Evolutionary conservation across 2,329 filamentous ascomycete species (phyloP).

Genomic region (Sarocladiaceae sp.): DNA sequence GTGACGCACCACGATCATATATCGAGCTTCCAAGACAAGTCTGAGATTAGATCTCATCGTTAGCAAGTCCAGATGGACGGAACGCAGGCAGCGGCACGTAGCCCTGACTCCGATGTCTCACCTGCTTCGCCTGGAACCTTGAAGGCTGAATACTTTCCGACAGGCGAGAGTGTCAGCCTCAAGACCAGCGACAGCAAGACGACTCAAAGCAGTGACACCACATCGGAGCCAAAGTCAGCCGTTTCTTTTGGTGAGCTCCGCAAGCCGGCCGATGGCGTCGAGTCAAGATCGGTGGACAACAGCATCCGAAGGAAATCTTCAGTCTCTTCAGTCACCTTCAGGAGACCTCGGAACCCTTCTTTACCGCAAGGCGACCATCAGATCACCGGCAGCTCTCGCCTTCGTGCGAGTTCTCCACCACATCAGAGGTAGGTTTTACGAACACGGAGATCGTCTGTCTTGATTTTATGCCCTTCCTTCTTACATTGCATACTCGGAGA

Average conservation of each 20-base stretch:
- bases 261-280: background rate
- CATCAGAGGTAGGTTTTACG: conserved; percentile 39
- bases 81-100: conserved; percentile 22
- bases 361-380: conserved; percentile 46
- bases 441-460: background rate
- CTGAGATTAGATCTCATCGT: background rate
- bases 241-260: conserved; percentile 3
- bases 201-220: conserved; percentile 13
- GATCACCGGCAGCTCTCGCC: conserved; percentile 36
- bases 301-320: conserved; percentile 30
- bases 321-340: conserved; percentile 43
- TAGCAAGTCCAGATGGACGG: conserved; percentile 13
- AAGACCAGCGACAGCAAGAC: conserved; percentile 16
- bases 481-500: background rate
- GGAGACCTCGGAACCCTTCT: conserved; percentile 35
- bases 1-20: background rate
- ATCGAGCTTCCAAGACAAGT: background rate
- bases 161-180: background rate
- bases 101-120: conserved; percentile 39
- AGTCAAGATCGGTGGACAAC: background rate
- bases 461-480: background rate
- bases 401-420: conserved; percentile 43
- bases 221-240: conserved; percentile 1
- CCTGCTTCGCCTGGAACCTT: conserved; percentile 28
- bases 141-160: conserved; percentile 22